Evolutionary conservation across 2,329 filamentous ascomycete species (phyloP).

Genomic region (Aotearoamyces nothofagi): DNA sequence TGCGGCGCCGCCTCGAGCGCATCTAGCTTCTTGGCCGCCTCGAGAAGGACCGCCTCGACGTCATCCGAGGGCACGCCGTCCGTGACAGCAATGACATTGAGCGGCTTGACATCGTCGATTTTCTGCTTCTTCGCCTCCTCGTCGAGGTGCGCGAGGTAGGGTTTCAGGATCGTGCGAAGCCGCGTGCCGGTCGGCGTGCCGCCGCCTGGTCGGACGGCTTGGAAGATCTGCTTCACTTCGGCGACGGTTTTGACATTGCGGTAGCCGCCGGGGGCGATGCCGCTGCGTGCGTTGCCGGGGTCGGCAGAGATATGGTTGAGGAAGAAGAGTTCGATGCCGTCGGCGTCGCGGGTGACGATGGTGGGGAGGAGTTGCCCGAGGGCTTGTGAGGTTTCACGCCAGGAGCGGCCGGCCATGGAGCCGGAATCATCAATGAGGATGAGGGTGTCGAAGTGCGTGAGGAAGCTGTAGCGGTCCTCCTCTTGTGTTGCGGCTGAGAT

Average conservation of each 20-base stretch:
- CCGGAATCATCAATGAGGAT: conserved; percentile 89
- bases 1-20: conserved; percentile 52
- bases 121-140: conserved; percentile 18
- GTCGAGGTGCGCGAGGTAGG: conserved; percentile 49
- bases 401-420: conserved; percentile 66
- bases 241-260: conserved; percentile 42
- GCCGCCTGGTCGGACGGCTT: conserved; percentile 44
- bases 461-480: conserved; percentile 62
- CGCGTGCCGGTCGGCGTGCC: conserved; percentile 62
- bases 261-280: conserved; percentile 37
- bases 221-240: conserved; percentile 55
- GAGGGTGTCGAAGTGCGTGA: conserved; percentile 68
- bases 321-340: conserved; percentile 88
- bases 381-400: conserved; percentile 58
- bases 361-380: conserved; percentile 65
- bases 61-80: conserved; percentile 76
- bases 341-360: conserved; percentile 62
- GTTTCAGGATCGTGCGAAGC: conserved; percentile 54
- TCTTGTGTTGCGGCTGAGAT: not conserved
- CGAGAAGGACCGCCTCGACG: conserved; percentile 52
- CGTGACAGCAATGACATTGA: conserved; percentile 89
- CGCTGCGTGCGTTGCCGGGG: conserved; percentile 17
- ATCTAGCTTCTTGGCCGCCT: conserved; percentile 56
- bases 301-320: conserved; percentile 48
- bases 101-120: conserved; percentile 45